Conservation (phyloP, 768 basidiomycete species). For the Serendipita indica region DNA sequence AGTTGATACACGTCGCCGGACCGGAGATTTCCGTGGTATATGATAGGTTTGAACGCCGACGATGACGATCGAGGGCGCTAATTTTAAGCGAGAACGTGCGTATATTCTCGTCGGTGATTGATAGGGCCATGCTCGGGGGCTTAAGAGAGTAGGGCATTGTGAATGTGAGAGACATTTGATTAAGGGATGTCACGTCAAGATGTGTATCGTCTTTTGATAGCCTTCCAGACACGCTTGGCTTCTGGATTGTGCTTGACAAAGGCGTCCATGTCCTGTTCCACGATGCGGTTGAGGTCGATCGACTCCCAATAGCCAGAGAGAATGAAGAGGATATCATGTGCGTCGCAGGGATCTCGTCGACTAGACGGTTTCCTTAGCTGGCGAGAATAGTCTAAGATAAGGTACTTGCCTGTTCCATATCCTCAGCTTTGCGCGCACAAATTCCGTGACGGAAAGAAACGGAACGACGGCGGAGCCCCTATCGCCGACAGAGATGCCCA, state of each 20-base stretch:
- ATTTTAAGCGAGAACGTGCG: too few relatives aligned
- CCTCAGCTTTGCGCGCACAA: conserved; percentile 72
- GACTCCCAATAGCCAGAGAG: conserved; percentile 65
- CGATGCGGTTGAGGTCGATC: conserved; percentile 74
- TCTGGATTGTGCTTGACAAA: conserved; percentile 47
- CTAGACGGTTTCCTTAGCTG: too few relatives aligned
- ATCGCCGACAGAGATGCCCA: conserved; percentile 37
- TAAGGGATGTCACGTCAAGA: too few relatives aligned
- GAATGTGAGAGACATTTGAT: too few relatives aligned
- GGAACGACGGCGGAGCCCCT: conserved; percentile 43
- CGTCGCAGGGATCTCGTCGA: conserved; percentile 19
- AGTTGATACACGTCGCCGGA: too few relatives aligned
- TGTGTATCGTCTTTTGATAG: conserved; percentile 32
- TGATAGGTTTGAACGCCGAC: too few relatives aligned
- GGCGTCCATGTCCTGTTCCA: conserved; percentile 70
- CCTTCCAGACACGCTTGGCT: conserved; percentile 59
- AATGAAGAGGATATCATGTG: conserved; percentile 58
- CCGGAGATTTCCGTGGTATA: too few relatives aligned
- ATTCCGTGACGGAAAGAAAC: conserved; percentile 74
- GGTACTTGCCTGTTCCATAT: conserved; percentile 57
- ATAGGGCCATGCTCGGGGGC: too few relatives aligned
- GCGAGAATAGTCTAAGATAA: too few relatives aligned
- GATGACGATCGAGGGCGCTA: too few relatives aligned
- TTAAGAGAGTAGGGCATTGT: too few relatives aligned
- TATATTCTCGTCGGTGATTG: too few relatives aligned